Percentiles rank a stretch among this genome's conserved stretches.
phyloP scores from a whole-genome alignment of 1,284 basidiomycete species.

The Ganoderma resinaceum region DNA sequence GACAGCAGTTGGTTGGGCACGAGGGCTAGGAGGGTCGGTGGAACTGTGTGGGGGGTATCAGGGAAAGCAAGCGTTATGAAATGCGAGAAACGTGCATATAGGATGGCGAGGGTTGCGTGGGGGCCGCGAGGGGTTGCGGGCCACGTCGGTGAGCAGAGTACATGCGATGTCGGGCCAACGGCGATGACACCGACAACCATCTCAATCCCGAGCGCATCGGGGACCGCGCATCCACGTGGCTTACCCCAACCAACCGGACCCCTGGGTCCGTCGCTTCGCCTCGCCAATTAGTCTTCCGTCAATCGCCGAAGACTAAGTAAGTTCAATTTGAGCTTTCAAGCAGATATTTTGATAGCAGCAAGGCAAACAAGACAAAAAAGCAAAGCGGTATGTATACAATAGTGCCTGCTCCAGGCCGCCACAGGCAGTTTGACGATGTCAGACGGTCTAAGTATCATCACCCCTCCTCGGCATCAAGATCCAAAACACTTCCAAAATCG shows the following conservation, averaged over 20 bases:
- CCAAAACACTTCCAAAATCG: slow-evolving; percentile 18
- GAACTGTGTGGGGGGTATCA: slow-evolving; percentile 9
- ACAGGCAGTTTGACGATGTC: background rate
- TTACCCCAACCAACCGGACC: background rate
- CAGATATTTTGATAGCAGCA: background rate
- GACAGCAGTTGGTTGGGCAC: background rate
- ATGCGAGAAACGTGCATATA: slow-evolving; percentile 18
- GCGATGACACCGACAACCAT: slow-evolving; percentile 6
- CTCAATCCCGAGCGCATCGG: slow-evolving; percentile 22
- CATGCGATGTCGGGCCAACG: slow-evolving; percentile 18
- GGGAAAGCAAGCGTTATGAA: slow-evolving; percentile 25
- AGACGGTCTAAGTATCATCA: slow-evolving; percentile 18
- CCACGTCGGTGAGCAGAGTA: slow-evolving; percentile 16
- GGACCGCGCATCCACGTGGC: slow-evolving; percentile 18
- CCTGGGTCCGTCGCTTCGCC: background rate
- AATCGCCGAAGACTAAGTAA: too few species aligned
- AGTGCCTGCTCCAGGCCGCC: background rate
- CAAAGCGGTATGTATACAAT: background rate
- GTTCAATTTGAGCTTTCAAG: background rate
- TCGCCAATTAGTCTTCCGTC: background rate
- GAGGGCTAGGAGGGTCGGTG: background rate
- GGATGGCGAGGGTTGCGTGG: slow-evolving; percentile 5
- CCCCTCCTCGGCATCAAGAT: slow-evolving; percentile 24
- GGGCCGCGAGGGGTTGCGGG: slow-evolving; percentile 11
- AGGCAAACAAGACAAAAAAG: background rate